A percentile compares a stretch with the other conserved stretches of the same genome.
phyloP scores from a whole-genome alignment of 495 filamentous ascomycete species.

The Podospora conica region DNA sequence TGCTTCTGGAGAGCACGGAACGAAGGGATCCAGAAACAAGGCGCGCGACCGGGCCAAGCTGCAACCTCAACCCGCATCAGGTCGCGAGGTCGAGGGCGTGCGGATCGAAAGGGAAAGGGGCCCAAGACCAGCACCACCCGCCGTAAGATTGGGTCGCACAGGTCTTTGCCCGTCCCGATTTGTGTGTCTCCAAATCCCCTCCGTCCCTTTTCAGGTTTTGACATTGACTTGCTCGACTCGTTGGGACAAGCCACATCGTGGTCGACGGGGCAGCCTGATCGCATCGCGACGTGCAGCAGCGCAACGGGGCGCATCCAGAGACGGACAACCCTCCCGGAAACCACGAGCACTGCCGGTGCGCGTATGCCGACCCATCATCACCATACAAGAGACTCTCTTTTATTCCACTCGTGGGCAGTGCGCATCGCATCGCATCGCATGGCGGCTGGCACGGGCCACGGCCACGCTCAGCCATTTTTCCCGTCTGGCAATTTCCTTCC shows the following conservation, averaged over 20 bases:
- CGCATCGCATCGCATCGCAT: not conserved
- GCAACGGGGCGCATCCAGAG: not conserved
- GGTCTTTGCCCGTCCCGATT: not conserved
- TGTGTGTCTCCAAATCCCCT: not conserved
- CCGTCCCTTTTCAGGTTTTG: not conserved
- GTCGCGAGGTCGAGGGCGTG: not conserved
- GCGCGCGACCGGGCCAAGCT: not conserved
- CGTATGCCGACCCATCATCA: not conserved
- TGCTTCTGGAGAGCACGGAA: slow-evolving; percentile 5
- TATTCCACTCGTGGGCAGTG: not conserved
- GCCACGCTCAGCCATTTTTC: not conserved
- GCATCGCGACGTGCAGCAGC: not conserved
- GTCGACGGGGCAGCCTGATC: not conserved
- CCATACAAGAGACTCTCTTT: not conserved
- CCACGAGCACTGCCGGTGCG: not conserved
- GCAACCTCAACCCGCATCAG: not conserved
- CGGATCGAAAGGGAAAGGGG: slow-evolving; percentile 14
- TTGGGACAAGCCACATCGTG: not conserved
- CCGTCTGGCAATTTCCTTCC: not conserved
- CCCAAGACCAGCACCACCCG: slow-evolving; percentile 3
- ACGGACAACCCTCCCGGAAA: not conserved
- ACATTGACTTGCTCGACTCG: not conserved
- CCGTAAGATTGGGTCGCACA: slow-evolving; percentile 14
- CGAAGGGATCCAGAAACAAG: slow-evolving; percentile 12
- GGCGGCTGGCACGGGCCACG: not conserved